Base-by-base conservation (phyloP, 1,284 basidiomycete species). In the Moniliophthora roreri region DNA sequence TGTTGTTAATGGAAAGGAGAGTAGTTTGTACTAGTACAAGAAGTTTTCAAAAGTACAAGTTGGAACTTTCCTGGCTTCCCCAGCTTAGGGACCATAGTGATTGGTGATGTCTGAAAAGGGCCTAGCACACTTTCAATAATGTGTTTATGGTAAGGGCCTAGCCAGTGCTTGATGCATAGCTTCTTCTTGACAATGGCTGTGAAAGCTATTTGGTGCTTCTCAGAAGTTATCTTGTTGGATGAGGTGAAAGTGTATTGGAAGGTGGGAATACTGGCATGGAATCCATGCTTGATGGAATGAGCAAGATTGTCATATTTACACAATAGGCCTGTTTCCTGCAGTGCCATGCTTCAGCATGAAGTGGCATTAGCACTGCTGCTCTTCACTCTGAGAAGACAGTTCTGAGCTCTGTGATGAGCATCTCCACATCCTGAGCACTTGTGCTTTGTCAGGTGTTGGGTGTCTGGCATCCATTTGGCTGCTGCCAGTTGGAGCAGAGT, bases 81-180 rank as follows among this genome's bases (percentile, higher is more conserved):
- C 2, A 59, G 37, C 48, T 63, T 63, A 0, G 59, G 62, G 5
- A 63, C 58, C 26, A 63, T 56, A 15, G 50, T 51, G 40, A 63
- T 35, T 0, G 62, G 62, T 2, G 62, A 63, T 0, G 62, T 51
- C 35, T 62, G 62, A 48, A 64, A 64, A n/a, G 58, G 60, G 0
- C 62, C 56, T 2, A 62, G 50, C 21, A 55, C 35, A 8, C 8
- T 13, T 49, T 62, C 59, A 15, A 60, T 38, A 13, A 32, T 34
- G 3, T n/a, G 8, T 1, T 23, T 38, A 1, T 54, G 44, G 18
- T 51, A 51, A 0, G 57, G 60, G 20, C 57, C 52, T n/a, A 48
- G 46, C 51, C 51, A 52, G 10, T 7, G 24, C 10, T 34, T 11
- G 9, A 24, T 6, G 23, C 0, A 3, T 1, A 47, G 32, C 41